Conservation (phyloP, 768 basidiomycete species). For the Rhizopogon vesiculosus region DNA sequence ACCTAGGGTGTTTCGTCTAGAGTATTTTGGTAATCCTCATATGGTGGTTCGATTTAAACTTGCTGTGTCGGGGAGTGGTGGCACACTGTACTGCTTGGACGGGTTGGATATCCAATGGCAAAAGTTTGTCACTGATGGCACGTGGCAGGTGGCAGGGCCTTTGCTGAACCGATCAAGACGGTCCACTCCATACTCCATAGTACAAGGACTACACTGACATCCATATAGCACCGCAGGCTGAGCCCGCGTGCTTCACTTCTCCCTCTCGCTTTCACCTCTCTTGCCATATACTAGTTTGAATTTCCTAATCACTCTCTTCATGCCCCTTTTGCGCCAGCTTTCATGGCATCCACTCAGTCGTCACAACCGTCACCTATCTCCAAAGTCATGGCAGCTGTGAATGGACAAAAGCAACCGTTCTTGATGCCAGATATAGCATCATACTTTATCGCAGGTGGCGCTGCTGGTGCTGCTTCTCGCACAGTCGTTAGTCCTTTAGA, state of each 20-base stretch:
- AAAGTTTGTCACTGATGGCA: neutral
- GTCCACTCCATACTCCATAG: neutral
- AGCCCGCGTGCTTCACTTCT: conserved; percentile 1
- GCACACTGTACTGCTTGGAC: neutral
- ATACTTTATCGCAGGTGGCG: conserved; percentile 52
- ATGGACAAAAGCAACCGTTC: conserved; percentile 23
- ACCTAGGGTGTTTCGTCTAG: too few relatives aligned
- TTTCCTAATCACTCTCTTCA: conserved; percentile 4
- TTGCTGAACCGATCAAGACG: conserved; percentile 1
- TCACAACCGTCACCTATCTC: conserved; percentile 3
- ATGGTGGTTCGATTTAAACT: too few relatives aligned
- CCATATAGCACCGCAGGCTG: neutral
- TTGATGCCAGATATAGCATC: conserved; percentile 29
- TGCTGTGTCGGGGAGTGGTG: too few relatives aligned
- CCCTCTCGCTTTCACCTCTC: conserved; percentile 1
- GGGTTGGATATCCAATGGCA: too few relatives aligned
- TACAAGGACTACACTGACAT: neutral
- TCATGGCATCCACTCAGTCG: conserved; percentile 5
- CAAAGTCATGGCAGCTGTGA: conserved; percentile 18
- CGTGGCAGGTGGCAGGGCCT: neutral
- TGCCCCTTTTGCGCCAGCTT: conserved; percentile 2
- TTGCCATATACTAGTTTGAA: neutral
- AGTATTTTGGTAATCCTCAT: too few relatives aligned
- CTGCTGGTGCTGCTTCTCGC: conserved; percentile 65
- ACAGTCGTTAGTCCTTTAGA: conserved; percentile 93